phyloP scores from a whole-genome alignment of 768 basidiomycete species.

The Termitomyces sp. region DNA sequence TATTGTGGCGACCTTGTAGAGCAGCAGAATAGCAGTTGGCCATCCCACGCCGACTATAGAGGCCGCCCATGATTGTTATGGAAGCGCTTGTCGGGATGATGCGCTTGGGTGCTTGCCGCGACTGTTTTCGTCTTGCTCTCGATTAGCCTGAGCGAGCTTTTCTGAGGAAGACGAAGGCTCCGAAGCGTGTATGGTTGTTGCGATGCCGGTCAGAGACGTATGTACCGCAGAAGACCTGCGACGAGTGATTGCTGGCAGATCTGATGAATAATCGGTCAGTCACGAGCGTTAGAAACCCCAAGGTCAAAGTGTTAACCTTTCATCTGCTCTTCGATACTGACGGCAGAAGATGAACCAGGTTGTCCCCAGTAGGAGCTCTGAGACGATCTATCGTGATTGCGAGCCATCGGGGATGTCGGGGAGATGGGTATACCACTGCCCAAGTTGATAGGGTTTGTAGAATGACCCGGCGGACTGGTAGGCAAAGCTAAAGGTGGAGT shows the following conservation, averaged over 20 bases:
- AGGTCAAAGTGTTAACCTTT: constrained; percentile 10
- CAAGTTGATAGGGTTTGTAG: background rate
- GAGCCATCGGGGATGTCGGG: background rate
- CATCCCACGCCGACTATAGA: constrained; percentile 6
- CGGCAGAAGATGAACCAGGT: constrained; percentile 7
- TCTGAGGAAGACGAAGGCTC: background rate
- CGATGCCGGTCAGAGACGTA: constrained; percentile 5
- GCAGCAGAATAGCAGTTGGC: constrained; percentile 3
- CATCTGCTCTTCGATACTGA: constrained; percentile 12
- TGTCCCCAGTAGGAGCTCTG: constrained; percentile 3
- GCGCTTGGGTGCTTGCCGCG: background rate
- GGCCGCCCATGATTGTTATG: constrained; percentile 15
- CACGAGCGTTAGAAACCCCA: background rate
- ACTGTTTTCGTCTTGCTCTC: constrained; percentile 1
- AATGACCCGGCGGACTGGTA: background rate
- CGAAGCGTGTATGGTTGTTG: constrained; percentile 9
- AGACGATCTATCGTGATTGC: constrained; percentile 4
- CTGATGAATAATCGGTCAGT: constrained; percentile 2
- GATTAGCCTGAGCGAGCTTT: background rate
- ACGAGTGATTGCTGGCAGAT: constrained; percentile 17
- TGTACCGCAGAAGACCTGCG: constrained; percentile 8
- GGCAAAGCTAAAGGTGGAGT: constrained; percentile 1
- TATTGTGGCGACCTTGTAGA: constrained; percentile 12
- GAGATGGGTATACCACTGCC: background rate
- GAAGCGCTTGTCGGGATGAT: background rate